A percentile compares a stretch with the other conserved stretches of the same genome.
Conservation (phyloP, 768 basidiomycete genomes). For the Auriscalpium vulgare region DNA sequence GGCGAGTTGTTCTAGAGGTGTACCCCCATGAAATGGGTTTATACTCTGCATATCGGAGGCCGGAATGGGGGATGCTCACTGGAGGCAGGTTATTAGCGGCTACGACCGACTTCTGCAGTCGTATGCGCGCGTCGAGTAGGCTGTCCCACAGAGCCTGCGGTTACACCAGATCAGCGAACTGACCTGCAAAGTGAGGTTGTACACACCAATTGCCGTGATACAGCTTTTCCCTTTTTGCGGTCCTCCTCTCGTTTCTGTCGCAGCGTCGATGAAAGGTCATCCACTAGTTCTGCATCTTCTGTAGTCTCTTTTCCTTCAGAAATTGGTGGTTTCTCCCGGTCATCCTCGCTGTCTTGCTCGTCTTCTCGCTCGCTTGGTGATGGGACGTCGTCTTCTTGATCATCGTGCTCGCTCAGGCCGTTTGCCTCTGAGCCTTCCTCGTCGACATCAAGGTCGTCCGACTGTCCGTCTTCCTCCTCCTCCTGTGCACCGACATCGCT, state of each 20-base stretch:
- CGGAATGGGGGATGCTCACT: slow-evolving; percentile 32
- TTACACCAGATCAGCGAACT: neutral
- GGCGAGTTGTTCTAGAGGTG: too few relatives aligned
- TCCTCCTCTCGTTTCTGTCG: slow-evolving; percentile 60
- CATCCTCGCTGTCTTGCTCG: slow-evolving; percentile 6
- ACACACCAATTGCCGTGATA: slow-evolving; percentile 76
- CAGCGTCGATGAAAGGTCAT: slow-evolving; percentile 45
- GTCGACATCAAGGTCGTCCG: slow-evolving; percentile 18
- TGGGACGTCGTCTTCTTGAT: slow-evolving; percentile 4
- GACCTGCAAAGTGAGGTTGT: neutral
- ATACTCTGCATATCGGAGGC: neutral
- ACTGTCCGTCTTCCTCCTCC: slow-evolving; percentile 18
- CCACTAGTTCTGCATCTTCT: slow-evolving; percentile 13
- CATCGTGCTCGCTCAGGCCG: slow-evolving; percentile 15
- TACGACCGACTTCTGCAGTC: slow-evolving; percentile 71
- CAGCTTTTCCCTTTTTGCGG: slow-evolving; percentile 73
- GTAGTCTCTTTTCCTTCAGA: too few relatives aligned
- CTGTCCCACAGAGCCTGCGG: slow-evolving; percentile 75
- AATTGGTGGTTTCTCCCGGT: too few relatives aligned
- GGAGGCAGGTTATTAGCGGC: slow-evolving; percentile 59
- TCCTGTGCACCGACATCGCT: slow-evolving; percentile 10
- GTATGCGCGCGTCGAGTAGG: slow-evolving; percentile 85
- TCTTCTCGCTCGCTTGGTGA: neutral
- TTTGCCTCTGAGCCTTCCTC: slow-evolving; percentile 19
- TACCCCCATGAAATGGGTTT: neutral